phyloP scores from a whole-genome alignment of 306 rosid genomes.

The Vigna trinervia region DNA sequence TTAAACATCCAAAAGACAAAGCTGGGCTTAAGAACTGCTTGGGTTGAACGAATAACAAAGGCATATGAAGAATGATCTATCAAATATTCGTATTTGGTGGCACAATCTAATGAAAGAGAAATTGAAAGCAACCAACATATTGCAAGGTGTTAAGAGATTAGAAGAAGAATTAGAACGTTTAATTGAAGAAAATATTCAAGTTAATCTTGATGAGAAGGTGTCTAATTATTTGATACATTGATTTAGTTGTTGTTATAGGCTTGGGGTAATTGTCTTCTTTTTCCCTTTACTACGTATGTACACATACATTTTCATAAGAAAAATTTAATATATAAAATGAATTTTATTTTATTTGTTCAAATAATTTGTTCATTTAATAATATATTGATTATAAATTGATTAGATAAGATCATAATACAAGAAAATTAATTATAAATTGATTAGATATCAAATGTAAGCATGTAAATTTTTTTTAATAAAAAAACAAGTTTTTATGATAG shows the following conservation, averaged over 20 bases:
- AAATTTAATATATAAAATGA: background rate
- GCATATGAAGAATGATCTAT: constrained; percentile 63
- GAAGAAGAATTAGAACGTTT: constrained; percentile 83
- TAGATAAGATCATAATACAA: too few species aligned
- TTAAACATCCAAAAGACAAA: too few species aligned
- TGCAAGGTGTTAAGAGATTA: constrained; percentile 60
- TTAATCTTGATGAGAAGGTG: constrained; percentile 85
- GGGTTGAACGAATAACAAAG: constrained; percentile 35
- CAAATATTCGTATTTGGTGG: constrained; percentile 63
- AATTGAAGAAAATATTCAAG: constrained; percentile 67
- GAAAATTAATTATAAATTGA: too few species aligned
- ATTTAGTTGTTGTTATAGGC: constrained; percentile 20
- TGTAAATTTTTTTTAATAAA: too few species aligned
- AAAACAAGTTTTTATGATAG: too few species aligned
- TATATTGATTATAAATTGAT: too few species aligned
- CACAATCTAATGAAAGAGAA: constrained; percentile 76
- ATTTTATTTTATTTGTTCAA: too few species aligned
- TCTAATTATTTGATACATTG: constrained; percentile 37
- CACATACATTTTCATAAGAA: too few species aligned
- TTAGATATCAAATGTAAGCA: too few species aligned
- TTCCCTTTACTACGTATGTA: background rate
- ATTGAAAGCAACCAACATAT: constrained; percentile 55
- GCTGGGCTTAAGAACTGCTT: too few species aligned
- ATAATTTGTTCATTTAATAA: too few species aligned
- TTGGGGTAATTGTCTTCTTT: background rate